A percentile compares a stretch with the other conserved stretches of the same genome.
These are phyloP conservation scores for Myrmaecium sp. DNA, from an alignment of 2,329 filamentous ascomycete species.

Conservation along the genomic window DNA sequence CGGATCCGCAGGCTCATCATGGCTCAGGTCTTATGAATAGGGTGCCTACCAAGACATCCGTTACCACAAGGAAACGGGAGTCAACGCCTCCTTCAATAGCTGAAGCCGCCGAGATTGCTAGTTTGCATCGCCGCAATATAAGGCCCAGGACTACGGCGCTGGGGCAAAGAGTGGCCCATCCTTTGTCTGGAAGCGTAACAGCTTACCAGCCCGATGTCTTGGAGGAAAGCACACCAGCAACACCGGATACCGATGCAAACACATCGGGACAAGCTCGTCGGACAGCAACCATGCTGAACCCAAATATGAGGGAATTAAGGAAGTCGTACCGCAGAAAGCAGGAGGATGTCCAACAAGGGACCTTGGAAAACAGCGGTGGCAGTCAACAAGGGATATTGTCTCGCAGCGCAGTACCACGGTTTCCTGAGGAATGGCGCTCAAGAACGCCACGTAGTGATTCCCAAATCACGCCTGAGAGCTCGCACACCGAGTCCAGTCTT, in stretches of 20 bases:
- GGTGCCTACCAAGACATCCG: no score
- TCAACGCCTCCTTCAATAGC: conserved; percentile 36
- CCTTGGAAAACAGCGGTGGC: no score
- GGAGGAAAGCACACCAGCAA: conserved; percentile 17
- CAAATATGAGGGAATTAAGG: not conserved
- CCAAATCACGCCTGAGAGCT: no score
- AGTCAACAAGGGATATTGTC: no score
- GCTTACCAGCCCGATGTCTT: conserved; percentile 18
- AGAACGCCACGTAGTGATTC: no score
- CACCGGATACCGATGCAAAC: conserved; percentile 20
- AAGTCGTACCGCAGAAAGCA: no score
- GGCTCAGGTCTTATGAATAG: no score
- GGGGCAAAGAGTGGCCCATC: conserved; percentile 8
- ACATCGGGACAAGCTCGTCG: conserved; percentile 9
- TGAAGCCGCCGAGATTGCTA: conserved; percentile 34
- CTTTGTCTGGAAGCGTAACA: conserved; percentile 10
- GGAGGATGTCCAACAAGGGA: no score
- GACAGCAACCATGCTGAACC: conserved; percentile 1
- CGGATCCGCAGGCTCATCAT: no score
- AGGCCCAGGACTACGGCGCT: conserved; percentile 24
- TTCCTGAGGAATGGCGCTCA: no score
- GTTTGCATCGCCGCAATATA: conserved; percentile 32
- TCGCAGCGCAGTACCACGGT: no score
- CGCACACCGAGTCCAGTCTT: conserved; percentile 7
- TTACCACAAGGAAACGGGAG: conserved; percentile 32